These are phyloP conservation scores for Chaetothyriales sp. DNA, from an alignment of 2,329 filamentous ascomycete species.

Conservation along the genomic window DNA sequence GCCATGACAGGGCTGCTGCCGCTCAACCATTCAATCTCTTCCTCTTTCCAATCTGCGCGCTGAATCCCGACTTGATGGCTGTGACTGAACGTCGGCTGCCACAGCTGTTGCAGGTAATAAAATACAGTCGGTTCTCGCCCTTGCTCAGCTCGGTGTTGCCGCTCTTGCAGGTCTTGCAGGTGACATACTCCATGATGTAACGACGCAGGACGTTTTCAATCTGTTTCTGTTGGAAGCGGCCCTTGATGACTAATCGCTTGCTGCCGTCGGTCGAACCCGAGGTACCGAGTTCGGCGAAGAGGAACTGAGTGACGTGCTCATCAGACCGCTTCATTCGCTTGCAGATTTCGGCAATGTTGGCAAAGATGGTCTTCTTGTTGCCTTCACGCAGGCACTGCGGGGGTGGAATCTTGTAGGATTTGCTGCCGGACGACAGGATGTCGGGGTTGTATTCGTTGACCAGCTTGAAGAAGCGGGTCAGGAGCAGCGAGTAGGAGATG, in stretches of 20 bases:
- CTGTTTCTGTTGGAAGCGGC: constrained; percentile 99
- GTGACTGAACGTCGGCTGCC: constrained; percentile 76
- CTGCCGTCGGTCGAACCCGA: constrained; percentile 88
- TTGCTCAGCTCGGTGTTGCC: constrained; percentile 95
- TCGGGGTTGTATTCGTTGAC: constrained; percentile 95
- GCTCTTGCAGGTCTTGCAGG: constrained; percentile 94
- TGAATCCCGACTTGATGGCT: constrained; percentile 99
- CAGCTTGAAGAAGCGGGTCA: constrained; percentile 86
- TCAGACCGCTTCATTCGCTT: constrained; percentile 99
- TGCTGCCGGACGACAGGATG: constrained; percentile 72
- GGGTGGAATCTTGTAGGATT: constrained; percentile 98
- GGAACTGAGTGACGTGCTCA: constrained; percentile 91
- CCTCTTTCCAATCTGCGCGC: constrained; percentile 96
- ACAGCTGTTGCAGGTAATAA: constrained; percentile 91
- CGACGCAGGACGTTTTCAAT: constrained; percentile 93
- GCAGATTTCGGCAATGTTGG: constrained; percentile 97
- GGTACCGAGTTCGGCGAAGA: constrained; percentile 97
- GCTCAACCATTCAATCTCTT: constrained; percentile 77
- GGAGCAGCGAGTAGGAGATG: constrained; percentile 73
- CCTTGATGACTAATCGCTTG: constrained; percentile 92
- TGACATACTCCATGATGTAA: constrained; percentile 82
- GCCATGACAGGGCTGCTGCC: neutral
- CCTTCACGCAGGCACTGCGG: constrained; percentile 98
- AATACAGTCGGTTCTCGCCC: constrained; percentile 97
- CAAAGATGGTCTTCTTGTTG: constrained; percentile 99